Evolutionary conservation across 2,329 filamentous ascomycete species (phyloP).

Genomic region (Lasiodiplodia sp.): DNA sequence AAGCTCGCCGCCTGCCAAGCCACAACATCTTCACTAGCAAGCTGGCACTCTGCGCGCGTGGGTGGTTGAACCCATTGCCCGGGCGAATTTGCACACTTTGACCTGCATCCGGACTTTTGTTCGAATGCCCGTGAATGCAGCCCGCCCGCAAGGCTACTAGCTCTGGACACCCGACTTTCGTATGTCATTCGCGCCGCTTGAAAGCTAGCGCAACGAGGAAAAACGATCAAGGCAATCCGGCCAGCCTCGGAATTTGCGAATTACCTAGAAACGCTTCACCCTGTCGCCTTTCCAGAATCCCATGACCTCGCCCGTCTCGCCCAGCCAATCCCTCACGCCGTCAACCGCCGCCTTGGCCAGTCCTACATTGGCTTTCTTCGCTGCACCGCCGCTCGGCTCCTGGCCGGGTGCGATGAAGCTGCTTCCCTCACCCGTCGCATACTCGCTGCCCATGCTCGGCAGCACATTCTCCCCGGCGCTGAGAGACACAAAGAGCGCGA

Average conservation of each 20-base stretch:
- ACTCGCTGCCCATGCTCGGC: constrained; percentile 86
- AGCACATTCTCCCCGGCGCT: constrained; percentile 95
- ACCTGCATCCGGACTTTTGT: no score
- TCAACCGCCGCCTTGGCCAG: constrained; percentile 67
- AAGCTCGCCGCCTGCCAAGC: constrained; percentile 25
- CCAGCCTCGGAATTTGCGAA: neutral
- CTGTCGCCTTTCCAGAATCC: constrained; percentile 68
- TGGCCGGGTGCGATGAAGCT: constrained; percentile 56
- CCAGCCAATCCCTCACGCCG: constrained; percentile 70
- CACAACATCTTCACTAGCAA: neutral
- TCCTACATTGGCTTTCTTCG: constrained; percentile 60
- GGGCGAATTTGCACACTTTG: no score
- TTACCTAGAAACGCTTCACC: constrained; percentile 54
- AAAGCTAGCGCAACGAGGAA: neutral
- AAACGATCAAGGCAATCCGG: neutral
- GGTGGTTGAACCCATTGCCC: neutral
- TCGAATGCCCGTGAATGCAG: no score
- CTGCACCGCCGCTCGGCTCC: constrained; percentile 54
- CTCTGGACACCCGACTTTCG: no score
- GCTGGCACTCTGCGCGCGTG: neutral
- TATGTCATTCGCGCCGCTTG: neutral
- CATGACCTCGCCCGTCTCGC: constrained; percentile 67
- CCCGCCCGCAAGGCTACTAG: no score
- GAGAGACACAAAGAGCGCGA: constrained; percentile 91
- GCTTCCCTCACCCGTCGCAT: constrained; percentile 65